phyloP scores from a whole-genome alignment of 2,329 filamentous ascomycete species.

The Fusarium sp. region DNA sequence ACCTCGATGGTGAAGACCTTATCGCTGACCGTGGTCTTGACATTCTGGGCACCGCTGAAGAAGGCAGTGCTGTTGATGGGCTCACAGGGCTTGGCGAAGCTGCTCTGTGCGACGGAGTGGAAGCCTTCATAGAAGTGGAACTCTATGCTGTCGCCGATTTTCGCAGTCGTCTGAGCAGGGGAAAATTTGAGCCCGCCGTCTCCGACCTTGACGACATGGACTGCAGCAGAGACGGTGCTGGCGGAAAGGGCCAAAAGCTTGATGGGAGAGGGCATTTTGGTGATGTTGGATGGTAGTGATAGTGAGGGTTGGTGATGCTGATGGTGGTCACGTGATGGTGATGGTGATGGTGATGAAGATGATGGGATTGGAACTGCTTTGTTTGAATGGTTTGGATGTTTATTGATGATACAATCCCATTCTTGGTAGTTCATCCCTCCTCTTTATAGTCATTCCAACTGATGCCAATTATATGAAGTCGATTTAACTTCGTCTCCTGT shows the following conservation, averaged over 20 bases:
- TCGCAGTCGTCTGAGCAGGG: slow-evolving; percentile 61
- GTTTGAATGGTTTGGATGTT: neutral
- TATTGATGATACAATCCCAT: neutral
- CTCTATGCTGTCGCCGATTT: slow-evolving; percentile 57
- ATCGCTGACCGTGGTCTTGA: slow-evolving; percentile 18
- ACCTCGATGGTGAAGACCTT: slow-evolving; percentile 35
- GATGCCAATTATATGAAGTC: neutral
- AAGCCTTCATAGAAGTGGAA: slow-evolving; percentile 59
- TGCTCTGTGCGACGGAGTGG: slow-evolving; percentile 70
- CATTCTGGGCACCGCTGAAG: slow-evolving; percentile 44
- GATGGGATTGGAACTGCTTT: neutral
- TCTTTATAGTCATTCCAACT: slow-evolving; percentile 19
- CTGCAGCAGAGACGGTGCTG: slow-evolving; percentile 17
- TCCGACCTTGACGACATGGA: slow-evolving; percentile 40
- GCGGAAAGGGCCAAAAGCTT: slow-evolving; percentile 21
- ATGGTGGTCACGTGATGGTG: neutral
- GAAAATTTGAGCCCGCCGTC: slow-evolving; percentile 55
- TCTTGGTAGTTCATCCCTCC: neutral
- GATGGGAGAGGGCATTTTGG: slow-evolving; percentile 26
- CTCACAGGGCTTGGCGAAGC: slow-evolving; percentile 67
- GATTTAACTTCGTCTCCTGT: neutral
- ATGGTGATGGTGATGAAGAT: neutral
- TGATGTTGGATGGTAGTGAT: neutral
- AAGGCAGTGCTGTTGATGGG: slow-evolving; percentile 63
- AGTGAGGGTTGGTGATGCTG: neutral